Evolutionary conservation across 352 stramenopile species (phyloP).

Genomic region (Aphanomyces stellatus): DNA sequence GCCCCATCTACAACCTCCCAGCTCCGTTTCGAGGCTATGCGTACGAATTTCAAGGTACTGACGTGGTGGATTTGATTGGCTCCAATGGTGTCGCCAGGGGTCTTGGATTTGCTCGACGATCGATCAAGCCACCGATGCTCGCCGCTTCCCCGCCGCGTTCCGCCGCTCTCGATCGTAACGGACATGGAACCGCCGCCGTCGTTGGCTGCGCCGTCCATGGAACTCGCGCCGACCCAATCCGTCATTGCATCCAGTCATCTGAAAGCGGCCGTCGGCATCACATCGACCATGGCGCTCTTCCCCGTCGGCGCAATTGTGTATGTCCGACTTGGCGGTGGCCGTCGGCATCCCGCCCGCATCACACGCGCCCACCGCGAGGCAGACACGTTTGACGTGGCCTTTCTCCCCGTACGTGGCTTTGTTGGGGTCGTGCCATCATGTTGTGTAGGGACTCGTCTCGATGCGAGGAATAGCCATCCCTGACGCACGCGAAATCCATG

Average conservation of each 20-base stretch:
- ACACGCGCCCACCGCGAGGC: not conserved
- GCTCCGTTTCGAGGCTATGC: not conserved
- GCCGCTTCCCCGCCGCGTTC: not conserved
- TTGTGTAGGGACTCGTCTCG: constrained; percentile 4
- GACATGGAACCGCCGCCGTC: not conserved
- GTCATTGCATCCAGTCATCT: not conserved
- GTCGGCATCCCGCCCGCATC: not conserved
- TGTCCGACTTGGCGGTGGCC: not conserved
- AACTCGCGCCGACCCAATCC: not conserved
- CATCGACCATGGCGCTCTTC: constrained; percentile 14
- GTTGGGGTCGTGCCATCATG: not conserved
- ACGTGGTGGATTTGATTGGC: not conserved
- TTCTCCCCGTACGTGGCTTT: not conserved
- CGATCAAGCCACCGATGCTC: not conserved
- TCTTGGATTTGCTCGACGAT: constrained; percentile 4
- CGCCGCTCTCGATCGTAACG: not conserved
- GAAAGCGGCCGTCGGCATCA: not conserved
- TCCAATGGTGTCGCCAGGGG: not conserved
- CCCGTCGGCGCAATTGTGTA: constrained; percentile 9
- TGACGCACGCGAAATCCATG: constrained; percentile 1
- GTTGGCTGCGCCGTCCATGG: not conserved
- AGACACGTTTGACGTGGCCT: constrained; percentile 1
- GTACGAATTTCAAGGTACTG: constrained; percentile 6
- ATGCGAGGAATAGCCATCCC: constrained; percentile 16
- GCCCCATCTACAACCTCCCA: constrained; percentile 2